A percentile compares a stretch with the other conserved stretches of the same genome.
Conservation (phyloP, 805 yeast genomes). For the Kuraishia ogatae region DNA sequence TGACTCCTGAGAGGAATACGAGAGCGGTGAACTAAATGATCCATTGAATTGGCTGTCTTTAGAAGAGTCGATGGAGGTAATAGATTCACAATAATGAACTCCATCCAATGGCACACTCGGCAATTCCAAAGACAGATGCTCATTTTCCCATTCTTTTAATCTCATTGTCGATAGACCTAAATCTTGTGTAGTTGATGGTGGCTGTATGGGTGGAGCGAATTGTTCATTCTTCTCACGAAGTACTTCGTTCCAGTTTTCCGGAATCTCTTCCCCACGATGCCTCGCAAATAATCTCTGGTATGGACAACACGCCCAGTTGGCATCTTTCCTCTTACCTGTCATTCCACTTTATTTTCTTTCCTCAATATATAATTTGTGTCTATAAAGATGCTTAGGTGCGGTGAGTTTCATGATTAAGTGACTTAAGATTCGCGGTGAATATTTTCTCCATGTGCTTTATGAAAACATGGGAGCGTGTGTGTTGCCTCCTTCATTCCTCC, state of each 20-base stretch:
- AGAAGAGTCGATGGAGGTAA: neutral
- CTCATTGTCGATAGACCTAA: neutral
- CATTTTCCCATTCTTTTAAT: neutral
- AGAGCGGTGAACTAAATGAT: neutral
- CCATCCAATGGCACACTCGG: neutral
- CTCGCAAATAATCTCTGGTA: slow-evolving; percentile 16
- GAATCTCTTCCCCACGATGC: slow-evolving; percentile 8
- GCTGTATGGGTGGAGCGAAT: slow-evolving; percentile 3
- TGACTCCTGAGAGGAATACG: neutral
- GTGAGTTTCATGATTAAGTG: no score
- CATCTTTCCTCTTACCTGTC: slow-evolving; percentile 6
- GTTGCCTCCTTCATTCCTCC: no score
- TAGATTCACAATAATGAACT: neutral
- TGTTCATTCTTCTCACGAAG: slow-evolving; percentile 11
- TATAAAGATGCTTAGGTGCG: no score
- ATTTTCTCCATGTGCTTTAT: no score
- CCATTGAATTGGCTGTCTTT: neutral
- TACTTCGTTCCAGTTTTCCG: slow-evolving; percentile 11
- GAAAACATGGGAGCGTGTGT: no score
- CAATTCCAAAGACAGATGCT: neutral
- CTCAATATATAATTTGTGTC: no score
- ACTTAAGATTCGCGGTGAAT: no score
- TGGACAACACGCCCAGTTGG: slow-evolving; percentile 17
- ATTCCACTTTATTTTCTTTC: neutral
- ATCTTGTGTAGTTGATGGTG: neutral